Percentiles rank a stretch among this genome's conserved stretches.
Evolutionary conservation across 2,329 filamentous ascomycete genomes (phyloP).

Genomic region (Pestalotiopsis fici): DNA sequence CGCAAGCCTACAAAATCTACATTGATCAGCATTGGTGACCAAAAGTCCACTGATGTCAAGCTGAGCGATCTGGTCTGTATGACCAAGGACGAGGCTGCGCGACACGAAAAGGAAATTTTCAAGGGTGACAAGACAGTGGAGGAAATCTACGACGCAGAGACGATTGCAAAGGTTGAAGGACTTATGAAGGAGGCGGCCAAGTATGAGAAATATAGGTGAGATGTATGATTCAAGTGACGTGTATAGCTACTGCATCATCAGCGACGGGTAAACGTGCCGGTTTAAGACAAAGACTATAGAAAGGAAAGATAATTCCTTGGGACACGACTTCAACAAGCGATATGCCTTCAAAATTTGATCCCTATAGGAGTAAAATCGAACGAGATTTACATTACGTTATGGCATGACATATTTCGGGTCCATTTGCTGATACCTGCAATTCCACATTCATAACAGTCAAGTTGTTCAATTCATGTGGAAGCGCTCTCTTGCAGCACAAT

Average conservation of each 20-base stretch:
- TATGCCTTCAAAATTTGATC: neutral
- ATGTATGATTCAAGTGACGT: neutral
- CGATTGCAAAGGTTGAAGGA: constrained; percentile 66
- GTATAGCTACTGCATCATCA: neutral
- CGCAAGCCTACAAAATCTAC: constrained; percentile 62
- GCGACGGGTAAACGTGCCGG: neutral
- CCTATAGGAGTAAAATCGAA: too few species aligned
- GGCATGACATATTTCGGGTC: too few species aligned
- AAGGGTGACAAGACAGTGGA: constrained; percentile 66
- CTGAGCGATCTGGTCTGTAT: constrained; percentile 32
- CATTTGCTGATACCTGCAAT: too few species aligned
- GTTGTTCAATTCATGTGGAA: too few species aligned
- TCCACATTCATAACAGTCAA: too few species aligned
- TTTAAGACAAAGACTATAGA: neutral
- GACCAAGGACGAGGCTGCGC: constrained; percentile 38
- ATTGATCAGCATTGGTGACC: constrained; percentile 64
- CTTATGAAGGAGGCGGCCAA: constrained; percentile 67
- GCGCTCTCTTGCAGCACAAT: too few species aligned
- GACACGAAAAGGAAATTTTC: constrained; percentile 80
- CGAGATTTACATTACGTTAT: too few species aligned
- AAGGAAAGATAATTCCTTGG: neutral
- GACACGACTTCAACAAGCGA: neutral
- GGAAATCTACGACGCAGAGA: constrained; percentile 72
- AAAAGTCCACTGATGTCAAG: constrained; percentile 71
- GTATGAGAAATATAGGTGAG: constrained; percentile 55